Evolutionary conservation across 2,329 filamentous ascomycete species (phyloP).

Genomic region (Phyllosticta citribraziliensis): DNA sequence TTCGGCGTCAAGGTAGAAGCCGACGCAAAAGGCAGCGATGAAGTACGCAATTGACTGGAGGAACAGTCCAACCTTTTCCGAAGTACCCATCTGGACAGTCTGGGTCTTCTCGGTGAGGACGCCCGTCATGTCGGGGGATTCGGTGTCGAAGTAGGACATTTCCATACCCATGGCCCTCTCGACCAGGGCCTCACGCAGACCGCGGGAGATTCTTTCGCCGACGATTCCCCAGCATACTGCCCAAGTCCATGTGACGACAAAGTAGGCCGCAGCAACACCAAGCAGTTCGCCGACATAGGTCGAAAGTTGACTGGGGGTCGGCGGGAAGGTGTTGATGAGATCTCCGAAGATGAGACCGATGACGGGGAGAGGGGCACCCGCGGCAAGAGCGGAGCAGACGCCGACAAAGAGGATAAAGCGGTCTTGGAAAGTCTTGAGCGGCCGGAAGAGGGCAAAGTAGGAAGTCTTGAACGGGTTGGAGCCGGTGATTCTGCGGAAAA

Average conservation of each 20-base stretch:
- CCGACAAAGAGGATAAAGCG: conserved; percentile 25
- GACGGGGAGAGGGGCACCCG: conserved; percentile 32
- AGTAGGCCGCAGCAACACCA: conserved; percentile 38
- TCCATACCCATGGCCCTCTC: conserved; percentile 41
- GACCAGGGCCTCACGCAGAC: conserved; percentile 37
- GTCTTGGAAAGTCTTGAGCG: conserved; percentile 33
- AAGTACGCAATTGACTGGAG: conserved; percentile 38
- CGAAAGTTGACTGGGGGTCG: conserved; percentile 33
- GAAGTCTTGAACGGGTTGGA: conserved; percentile 38
- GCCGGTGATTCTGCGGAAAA: conserved; percentile 31
- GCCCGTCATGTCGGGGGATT: conserved; percentile 40
- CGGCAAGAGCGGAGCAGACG: conserved; percentile 27
- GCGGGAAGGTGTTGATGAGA: conserved; percentile 43
- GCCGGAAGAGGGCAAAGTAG: conserved; percentile 39
- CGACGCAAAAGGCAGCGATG: conserved; percentile 34
- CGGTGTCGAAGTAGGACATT: conserved; percentile 42
- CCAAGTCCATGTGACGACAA: conserved; percentile 41
- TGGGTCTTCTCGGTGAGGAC: conserved; percentile 37
- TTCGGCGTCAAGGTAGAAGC: conserved; percentile 34
- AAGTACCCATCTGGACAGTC: conserved; percentile 36
- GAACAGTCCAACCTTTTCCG: conserved; percentile 39
- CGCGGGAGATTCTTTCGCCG: conserved; percentile 40
- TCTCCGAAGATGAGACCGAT: conserved; percentile 38
- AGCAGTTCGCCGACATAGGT: conserved; percentile 34
- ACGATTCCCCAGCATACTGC: conserved; percentile 41